Evolutionary conservation across 208 protist genomes (phyloP), one percentile per base, ranked within the genome.

Genomic region (Phytomonas sp.): DNA sequence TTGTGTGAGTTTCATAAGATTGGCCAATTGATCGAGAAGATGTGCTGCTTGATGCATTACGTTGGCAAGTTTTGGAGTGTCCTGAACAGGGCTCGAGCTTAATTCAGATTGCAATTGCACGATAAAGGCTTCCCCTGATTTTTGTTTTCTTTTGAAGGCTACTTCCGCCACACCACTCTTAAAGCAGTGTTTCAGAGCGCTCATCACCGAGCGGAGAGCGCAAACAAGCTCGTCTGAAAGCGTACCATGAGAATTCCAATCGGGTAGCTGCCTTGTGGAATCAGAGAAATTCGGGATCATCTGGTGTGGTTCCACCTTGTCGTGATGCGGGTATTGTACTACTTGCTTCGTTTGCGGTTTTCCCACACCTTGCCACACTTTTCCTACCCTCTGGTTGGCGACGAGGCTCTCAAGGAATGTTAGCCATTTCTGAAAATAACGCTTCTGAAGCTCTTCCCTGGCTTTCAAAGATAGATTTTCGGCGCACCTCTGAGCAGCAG

Each of bases 151-250:
- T 3, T 31, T 60, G 31, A 76, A 78, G 5, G 64, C 51, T 34
- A 81, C 70, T 43, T 88, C 75, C 0, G 83, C 75, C 51, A 80
- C 77, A 28, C 74, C 74, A 30, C 70, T 76, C 63, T 74, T 72
- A 40, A 85, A 64, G 60, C 81, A 81, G 51, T 73, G 72, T 23
- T 77, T 76, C 53, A 85, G 73, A 7, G 77, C 75, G 15, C 78
- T 74, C 5, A 92, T 40, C 32, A 93, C 61, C 5, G 73, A 59
- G 23, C 82, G 88, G 8, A 82, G 60, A 17, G 78, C 82, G 32
- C 79, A 73, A 56, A 84, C 77, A 29, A 87, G 29, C 61, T 79
- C 77, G 69, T 85, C 83, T 0, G 87, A 87, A 36, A 89, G 81
- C 23, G 31, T 51, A 6, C 1, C 74, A 26, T 60, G 56, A 8